Evolutionary conservation across 257 asterid species (phyloP).

Genomic region (Salvia splendens): DNA sequence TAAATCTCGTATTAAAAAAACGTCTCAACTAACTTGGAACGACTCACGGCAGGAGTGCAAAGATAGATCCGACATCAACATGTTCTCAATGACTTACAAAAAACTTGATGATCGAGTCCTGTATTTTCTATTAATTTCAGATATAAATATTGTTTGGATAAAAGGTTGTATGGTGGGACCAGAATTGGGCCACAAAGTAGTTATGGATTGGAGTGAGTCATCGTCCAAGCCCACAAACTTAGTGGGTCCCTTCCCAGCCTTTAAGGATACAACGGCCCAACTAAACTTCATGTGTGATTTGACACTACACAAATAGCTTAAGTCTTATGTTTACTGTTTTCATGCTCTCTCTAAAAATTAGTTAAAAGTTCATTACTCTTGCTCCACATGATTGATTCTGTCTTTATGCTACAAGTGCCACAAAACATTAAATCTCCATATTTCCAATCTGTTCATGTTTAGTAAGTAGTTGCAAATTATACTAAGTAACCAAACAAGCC

Average conservation of each 20-base stretch:
- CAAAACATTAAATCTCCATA: not conserved
- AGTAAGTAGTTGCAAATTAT: not conserved
- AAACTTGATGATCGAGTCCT: too few species aligned
- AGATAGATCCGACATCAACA: too few species aligned
- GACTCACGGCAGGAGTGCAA: too few species aligned
- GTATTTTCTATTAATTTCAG: too few species aligned
- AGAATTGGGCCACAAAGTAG: constrained; percentile 10
- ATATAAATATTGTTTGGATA: too few species aligned
- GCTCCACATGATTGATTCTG: too few species aligned
- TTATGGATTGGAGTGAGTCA: constrained; percentile 25
- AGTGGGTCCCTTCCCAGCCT: constrained; percentile 31
- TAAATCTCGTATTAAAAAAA: too few species aligned
- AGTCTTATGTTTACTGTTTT: constrained; percentile 13
- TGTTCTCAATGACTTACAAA: too few species aligned
- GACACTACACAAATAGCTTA: constrained; percentile 21
- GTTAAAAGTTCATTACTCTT: not conserved
- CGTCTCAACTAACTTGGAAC: too few species aligned
- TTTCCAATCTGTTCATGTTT: not conserved
- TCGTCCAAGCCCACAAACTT: constrained; percentile 27
- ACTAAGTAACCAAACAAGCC: constrained; percentile 23
- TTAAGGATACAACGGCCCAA: constrained; percentile 34
- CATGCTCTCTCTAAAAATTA: not conserved
- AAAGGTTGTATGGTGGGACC: constrained; percentile 24
- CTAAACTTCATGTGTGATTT: constrained; percentile 28
- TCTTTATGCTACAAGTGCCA: too few species aligned